Percentiles rank a stretch among this genome's conserved stretches.
These are phyloP conservation scores for Clonostachys chloroleuca DNA, from an alignment of 2,329 filamentous ascomycete species.

Conservation along the genomic window DNA sequence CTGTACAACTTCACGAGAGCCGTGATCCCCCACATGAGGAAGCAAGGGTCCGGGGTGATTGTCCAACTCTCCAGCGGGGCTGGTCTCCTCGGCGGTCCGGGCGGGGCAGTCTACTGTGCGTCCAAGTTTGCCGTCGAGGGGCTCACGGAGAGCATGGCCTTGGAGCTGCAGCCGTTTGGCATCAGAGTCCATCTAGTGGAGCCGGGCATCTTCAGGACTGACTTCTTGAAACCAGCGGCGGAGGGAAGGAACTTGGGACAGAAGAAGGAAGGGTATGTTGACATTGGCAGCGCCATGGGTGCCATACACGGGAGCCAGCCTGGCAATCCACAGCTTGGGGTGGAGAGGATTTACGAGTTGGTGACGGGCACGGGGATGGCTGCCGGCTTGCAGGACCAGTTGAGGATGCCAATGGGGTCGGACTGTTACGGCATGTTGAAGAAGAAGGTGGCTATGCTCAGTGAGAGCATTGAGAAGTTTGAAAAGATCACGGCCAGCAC, in stretches of 20 bases:
- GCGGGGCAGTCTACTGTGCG: constrained; percentile 21
- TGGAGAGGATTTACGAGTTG: constrained; percentile 43
- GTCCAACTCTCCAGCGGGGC: constrained; percentile 27
- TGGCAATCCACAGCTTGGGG: constrained; percentile 44
- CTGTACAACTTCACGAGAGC: constrained; percentile 27
- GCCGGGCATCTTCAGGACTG: constrained; percentile 49
- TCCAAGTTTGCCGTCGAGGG: constrained; percentile 21
- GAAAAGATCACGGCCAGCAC: neutral
- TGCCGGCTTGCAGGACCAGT: constrained; percentile 37
- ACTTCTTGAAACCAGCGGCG: constrained; percentile 29
- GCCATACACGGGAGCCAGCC: constrained; percentile 28
- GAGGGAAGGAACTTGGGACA: constrained; percentile 6
- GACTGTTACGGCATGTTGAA: neutral
- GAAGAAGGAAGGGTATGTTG: neutral
- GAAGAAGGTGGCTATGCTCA: neutral
- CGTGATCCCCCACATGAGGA: constrained; percentile 20
- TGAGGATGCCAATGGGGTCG: constrained; percentile 16
- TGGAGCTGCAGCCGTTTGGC: constrained; percentile 39
- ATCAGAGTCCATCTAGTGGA: constrained; percentile 37
- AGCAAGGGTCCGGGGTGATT: constrained; percentile 19
- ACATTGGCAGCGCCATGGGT: neutral
- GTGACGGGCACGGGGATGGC: constrained; percentile 39
- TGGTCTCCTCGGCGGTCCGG: constrained; percentile 21
- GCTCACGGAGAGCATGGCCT: constrained; percentile 28
- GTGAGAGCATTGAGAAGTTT: neutral